Conservation (phyloP, 805 yeast species). For the Saccharomycopsis fibuligera region DNA sequence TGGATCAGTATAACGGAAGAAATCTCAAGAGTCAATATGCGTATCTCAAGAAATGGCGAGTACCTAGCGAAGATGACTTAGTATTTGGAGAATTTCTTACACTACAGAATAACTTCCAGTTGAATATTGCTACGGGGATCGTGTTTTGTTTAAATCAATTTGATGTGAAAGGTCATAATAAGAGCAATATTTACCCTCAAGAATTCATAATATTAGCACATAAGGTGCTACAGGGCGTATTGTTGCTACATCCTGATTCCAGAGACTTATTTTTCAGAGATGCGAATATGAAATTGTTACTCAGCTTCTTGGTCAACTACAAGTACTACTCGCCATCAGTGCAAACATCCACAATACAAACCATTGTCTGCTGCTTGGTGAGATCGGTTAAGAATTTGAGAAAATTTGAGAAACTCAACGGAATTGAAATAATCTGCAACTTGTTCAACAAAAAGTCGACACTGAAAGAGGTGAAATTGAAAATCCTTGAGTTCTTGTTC, state of each 20-base stretch:
- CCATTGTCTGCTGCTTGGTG: conserved; percentile 52
- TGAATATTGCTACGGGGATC: conserved; percentile 39
- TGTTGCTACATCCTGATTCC: conserved; percentile 52
- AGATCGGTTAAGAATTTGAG: conserved; percentile 52
- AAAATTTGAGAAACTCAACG: conserved; percentile 49
- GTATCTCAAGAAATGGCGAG: conserved; percentile 25
- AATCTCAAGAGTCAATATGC: conserved; percentile 6
- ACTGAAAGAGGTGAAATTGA: conserved; percentile 51
- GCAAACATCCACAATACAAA: conserved; percentile 40
- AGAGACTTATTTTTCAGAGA: conserved; percentile 41
- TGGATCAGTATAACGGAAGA: conserved; percentile 1
- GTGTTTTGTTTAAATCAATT: conserved; percentile 26
- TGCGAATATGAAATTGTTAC: conserved; percentile 31
- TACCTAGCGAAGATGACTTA: conserved; percentile 25
- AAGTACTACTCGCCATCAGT: conserved; percentile 24
- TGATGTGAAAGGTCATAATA: conserved; percentile 21
- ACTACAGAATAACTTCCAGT: conserved; percentile 48
- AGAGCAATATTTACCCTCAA: conserved; percentile 18
- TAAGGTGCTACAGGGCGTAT: conserved; percentile 50
- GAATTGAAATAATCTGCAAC: conserved; percentile 47
- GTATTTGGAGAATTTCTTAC: conserved; percentile 35
- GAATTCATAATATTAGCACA: conserved; percentile 25
- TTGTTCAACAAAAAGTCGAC: conserved; percentile 35
- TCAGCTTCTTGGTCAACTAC: conserved; percentile 9
- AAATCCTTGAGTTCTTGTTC: conserved; percentile 61